Percentiles rank a stretch among this genome's conserved stretches.
These are phyloP conservation scores for Carex littledalei DNA, from an alignment of 176 grass and related monocot genomes.

Conservation along the genomic window DNA sequence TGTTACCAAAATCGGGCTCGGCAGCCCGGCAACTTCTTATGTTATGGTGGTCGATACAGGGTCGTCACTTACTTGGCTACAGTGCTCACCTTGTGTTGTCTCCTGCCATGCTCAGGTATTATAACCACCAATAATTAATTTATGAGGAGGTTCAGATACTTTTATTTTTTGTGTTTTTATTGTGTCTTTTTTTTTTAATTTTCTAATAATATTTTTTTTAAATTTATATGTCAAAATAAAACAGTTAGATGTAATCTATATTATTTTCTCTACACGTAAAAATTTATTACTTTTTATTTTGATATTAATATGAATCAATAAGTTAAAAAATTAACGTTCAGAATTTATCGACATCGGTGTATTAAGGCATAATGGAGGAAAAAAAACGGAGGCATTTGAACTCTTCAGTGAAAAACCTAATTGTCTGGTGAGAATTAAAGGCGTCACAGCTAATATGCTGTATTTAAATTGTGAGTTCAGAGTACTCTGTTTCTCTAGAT, in stretches of 20 bases:
- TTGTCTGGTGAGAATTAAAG: not conserved
- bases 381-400: too few relatives aligned
- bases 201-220: too few relatives aligned
- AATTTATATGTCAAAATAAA: too few relatives aligned
- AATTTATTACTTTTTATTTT: too few relatives aligned
- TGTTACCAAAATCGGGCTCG: slow-evolving; percentile 57
- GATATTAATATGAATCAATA: too few relatives aligned
- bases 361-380: too few relatives aligned
- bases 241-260: not conserved
- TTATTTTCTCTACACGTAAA: not conserved
- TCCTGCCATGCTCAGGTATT: slow-evolving; percentile 61
- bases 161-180: too few relatives aligned
- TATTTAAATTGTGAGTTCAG: not conserved
- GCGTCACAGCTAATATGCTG: not conserved
- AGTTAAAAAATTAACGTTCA: too few relatives aligned
- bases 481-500: not conserved
- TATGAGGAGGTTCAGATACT: too few relatives aligned
- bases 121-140: not conserved
- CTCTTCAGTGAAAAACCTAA: not conserved
- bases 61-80: slow-evolving; percentile 77
- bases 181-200: too few relatives aligned
- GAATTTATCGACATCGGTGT: too few relatives aligned
- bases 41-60: slow-evolving; percentile 89
- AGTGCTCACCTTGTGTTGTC: slow-evolving; percentile 65
- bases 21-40: slow-evolving; percentile 49